Percentiles rank a stretch among this genome's conserved stretches.
Evolutionary conservation across 208 protist genomes (phyloP).

Genomic region (Angomonas ambiguus): DNA sequence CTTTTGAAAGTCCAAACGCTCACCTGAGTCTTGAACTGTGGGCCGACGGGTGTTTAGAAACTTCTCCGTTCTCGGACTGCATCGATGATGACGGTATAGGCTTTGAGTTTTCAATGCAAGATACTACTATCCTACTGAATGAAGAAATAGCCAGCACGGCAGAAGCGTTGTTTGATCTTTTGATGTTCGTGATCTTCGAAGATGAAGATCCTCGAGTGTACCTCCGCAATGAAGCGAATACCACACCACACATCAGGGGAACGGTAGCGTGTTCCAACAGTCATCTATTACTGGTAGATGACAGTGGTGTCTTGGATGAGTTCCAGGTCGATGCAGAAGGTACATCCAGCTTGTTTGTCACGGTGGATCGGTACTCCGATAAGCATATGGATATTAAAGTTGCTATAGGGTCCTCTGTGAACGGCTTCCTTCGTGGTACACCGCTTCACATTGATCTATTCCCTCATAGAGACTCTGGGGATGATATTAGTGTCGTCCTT

Average conservation of each 20-base stretch:
- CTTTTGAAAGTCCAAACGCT: slow-evolving; percentile 8
- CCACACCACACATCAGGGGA: slow-evolving; percentile 34
- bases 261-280: slow-evolving; percentile 19
- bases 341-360: slow-evolving; percentile 23
- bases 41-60: slow-evolving; percentile 29
- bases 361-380: slow-evolving; percentile 41
- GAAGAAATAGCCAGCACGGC: slow-evolving; percentile 25
- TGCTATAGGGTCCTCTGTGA: slow-evolving; percentile 25
- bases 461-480: slow-evolving; percentile 19
- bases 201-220: slow-evolving; percentile 51
- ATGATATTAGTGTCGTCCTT: slow-evolving; percentile 23
- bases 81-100: slow-evolving; percentile 45
- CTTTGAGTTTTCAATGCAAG: slow-evolving; percentile 30
- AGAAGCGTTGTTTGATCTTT: slow-evolving; percentile 41
- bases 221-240: slow-evolving; percentile 29
- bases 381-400: slow-evolving; percentile 49
- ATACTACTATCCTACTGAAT: slow-evolving; percentile 30
- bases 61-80: slow-evolving; percentile 35
- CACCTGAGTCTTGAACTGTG: slow-evolving; percentile 23
- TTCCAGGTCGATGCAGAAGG: slow-evolving; percentile 27
- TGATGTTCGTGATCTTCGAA: slow-evolving; percentile 32
- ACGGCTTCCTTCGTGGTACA: slow-evolving; percentile 23
- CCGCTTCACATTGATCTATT: slow-evolving; percentile 21
- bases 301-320: slow-evolving; percentile 16
- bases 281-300: slow-evolving; percentile 16